Evolutionary conservation across 2,329 filamentous ascomycete genomes (phyloP), one percentile per base, ranked within the genome.

Genomic region (Penicillium hesseltinei): DNA sequence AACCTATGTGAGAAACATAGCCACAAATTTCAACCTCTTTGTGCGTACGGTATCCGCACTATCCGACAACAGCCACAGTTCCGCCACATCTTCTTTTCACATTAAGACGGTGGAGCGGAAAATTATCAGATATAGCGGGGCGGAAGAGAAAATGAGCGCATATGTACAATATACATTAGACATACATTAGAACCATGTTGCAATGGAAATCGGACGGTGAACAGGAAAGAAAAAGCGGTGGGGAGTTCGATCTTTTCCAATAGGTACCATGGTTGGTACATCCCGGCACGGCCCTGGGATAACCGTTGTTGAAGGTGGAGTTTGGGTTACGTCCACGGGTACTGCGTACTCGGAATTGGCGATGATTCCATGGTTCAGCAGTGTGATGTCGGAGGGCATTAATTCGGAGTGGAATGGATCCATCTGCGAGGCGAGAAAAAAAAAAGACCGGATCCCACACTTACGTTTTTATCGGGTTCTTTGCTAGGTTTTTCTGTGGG

Each of bases 241-340:
- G 29, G 13, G 8, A 47, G 54, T 57, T 57, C 19, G 36, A 29
- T 31, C 29, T 47, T 42, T 23, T 19, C 38, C 43, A 17, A 27
- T 25, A 33, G 25, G 25, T 58, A 62, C 63, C 63, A 60, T 66
- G 63, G 65, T 63, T 63, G 55, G 44, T 60, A 17, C 7, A 29
- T 21, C 25, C 58, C 65, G 65, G 65, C 52, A 61, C 65, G 63
- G 63, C 60, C 65, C 65, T 59, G 19, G 40, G 21, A 62, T 43
- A 65, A 62, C 64, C 63, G 59, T 60, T 65, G 57, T 62, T 63
- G 39, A 53, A 38, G 29, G 65, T 66, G 63, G 65, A 66, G 59
- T 51, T 50, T 50, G 39, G 43, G 43, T 58, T 57, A 56, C 51
- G 47, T 59, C 31, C 45, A 35, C 15, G 19, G 42, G 45, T 35